Percentiles rank a stretch among this genome's conserved stretches.
phyloP scores from a whole-genome alignment of 2,329 filamentous ascomycete species.

The Penicillium sp. region DNA sequence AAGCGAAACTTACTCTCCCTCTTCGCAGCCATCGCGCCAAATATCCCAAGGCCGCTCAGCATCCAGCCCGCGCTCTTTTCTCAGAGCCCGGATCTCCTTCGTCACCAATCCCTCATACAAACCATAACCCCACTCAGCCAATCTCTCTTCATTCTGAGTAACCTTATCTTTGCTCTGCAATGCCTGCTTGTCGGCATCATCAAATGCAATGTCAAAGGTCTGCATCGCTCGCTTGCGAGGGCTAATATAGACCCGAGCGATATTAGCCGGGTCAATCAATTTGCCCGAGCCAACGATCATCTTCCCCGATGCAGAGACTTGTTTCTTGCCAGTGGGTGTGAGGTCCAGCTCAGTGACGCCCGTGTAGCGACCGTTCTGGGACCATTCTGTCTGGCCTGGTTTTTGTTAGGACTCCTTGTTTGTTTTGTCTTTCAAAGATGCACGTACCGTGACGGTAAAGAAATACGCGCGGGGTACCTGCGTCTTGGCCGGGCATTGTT shows the following conservation, averaged over 20 bases:
- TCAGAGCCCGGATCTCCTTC: constrained; percentile 50
- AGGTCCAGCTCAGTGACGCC: constrained; percentile 47
- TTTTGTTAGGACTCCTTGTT: neutral
- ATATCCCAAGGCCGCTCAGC: constrained; percentile 55
- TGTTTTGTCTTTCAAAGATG: neutral
- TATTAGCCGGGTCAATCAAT: constrained; percentile 51
- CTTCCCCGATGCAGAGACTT: constrained; percentile 47
- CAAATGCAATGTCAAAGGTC: constrained; percentile 51
- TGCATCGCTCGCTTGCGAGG: constrained; percentile 50
- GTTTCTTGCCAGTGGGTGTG: constrained; percentile 41
- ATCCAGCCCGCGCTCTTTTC: constrained; percentile 52
- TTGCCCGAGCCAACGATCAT: constrained; percentile 52
- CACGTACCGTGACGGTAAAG: constrained; percentile 39
- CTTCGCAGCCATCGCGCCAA: constrained; percentile 60
- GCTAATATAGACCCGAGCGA: constrained; percentile 52
- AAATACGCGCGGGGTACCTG: constrained; percentile 40
- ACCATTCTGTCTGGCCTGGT: constrained; percentile 48
- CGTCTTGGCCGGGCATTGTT: constrained; percentile 39
- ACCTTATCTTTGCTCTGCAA: constrained; percentile 35
- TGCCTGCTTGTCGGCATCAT: constrained; percentile 23
- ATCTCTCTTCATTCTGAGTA: constrained; percentile 48
- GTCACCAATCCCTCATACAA: constrained; percentile 60
- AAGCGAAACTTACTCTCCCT: constrained; percentile 47
- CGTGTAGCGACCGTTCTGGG: constrained; percentile 49
- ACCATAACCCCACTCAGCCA: constrained; percentile 65